Percentiles rank a stretch among this genome's conserved stretches.
phyloP scores from a whole-genome alignment of 179 eudicot species.

The Silene vulgaris region DNA sequence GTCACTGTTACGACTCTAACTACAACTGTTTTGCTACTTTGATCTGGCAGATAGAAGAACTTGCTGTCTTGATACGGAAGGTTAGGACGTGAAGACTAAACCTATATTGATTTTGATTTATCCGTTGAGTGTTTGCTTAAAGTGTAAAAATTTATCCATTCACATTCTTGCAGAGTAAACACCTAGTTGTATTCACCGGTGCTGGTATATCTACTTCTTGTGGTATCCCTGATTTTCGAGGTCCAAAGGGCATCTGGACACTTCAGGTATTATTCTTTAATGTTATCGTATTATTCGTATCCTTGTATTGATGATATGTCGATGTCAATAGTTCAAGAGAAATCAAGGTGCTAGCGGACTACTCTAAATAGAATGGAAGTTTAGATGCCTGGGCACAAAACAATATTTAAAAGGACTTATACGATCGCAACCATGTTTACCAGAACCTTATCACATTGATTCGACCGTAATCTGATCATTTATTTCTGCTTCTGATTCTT shows the following conservation, averaged over 20 bases:
- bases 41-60: conserved; percentile 64
- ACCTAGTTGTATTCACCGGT: conserved; percentile 90
- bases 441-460: background rate
- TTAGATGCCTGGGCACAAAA: background rate
- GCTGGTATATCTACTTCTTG: conserved; percentile 99
- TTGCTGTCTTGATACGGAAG: conserved; percentile 74
- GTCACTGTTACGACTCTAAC: conserved; percentile 18
- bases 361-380: background rate
- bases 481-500: conserved; percentile 1
- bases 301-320: background rate
- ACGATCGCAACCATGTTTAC: background rate
- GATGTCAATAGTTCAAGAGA: conserved; percentile 6
- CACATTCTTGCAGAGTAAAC: conserved; percentile 70
- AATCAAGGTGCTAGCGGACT: background rate
- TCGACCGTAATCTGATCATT: background rate
- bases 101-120: background rate
- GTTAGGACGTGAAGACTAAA: conserved; percentile 31
- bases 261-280: conserved; percentile 59
- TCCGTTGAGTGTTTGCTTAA: background rate
- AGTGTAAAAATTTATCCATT: conserved; percentile 8
- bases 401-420: background rate
- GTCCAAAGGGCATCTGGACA: conserved; percentile 97
- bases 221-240: conserved; percentile 98
- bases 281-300: conserved; percentile 3
- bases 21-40: conserved; percentile 9